Evolutionary conservation across 192 early-diverging fungal species (phyloP), one percentile per base, ranked within the genome.

Genomic region (Spinellus fusiger): DNA sequence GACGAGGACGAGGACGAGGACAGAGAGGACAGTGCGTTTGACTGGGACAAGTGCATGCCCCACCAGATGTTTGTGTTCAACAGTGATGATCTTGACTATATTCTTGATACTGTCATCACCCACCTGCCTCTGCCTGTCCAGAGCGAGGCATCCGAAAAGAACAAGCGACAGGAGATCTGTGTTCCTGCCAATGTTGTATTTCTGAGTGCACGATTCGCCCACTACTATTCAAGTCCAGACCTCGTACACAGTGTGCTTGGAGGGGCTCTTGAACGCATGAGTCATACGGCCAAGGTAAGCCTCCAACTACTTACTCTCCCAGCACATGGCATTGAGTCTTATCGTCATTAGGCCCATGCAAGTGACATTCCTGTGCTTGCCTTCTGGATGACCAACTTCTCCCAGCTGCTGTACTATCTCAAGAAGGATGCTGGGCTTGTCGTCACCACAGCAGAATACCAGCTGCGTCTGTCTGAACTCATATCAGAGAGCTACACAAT

Each of bases 11-110:
- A 55, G 13, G 18, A 32, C 44, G 5, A 46, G 3, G 18, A 33
- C 49, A 49, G 59, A 12, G 37, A 59, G 5, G 47, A 52, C 10
- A 40, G 52, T 26, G 47, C 54, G 34, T 94, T 94, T 71, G 77
- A 88, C 37, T 98, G 91, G 92, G 83, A 87, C 35, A 77, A 66
- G 34, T 90, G 92, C 75, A 77, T 81, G 65, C 84, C 85, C 5
- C 88, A 93, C 75, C 92, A 98, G 69, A 98, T 98, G 95, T 88
- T 93, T 75, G 93, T 96, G 16, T 93, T 96, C 65, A 81, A 83
- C 59, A 76, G 75, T 48, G 77, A 79, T 20, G 79, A 84, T n/a
- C 70, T 93, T 54, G 78, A 82, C 16, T 79, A 81, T 52, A 85
- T 94, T 48, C 77, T 97, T 29, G 77, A 88, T 50, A 80, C 82